Evolutionary conservation across 768 basidiomycete species (phyloP).

Genomic region (Suillus bovinus): DNA sequence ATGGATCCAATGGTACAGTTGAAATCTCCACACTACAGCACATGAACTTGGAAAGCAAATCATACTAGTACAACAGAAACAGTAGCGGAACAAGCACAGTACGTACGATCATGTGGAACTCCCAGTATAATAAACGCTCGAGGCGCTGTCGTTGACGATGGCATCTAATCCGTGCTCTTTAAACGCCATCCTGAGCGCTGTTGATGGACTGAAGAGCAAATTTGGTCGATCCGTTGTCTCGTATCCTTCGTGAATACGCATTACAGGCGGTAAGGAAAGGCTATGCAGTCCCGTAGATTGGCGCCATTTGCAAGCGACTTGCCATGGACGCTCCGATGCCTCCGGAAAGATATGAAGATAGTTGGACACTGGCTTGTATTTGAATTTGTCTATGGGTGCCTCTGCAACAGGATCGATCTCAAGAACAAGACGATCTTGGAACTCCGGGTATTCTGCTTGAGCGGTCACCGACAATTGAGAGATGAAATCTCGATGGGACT

Average conservation of each 20-base stretch:
- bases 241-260: not conserved
- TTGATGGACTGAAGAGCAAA: conserved; percentile 4
- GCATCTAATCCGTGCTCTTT: conserved; percentile 2
- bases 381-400: not conserved
- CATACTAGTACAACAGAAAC: not conserved
- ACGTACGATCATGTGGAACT: not conserved
- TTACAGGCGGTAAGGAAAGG: not conserved
- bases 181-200: conserved; percentile 5
- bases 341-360: conserved; percentile 7
- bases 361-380: not conserved
- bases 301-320: not conserved
- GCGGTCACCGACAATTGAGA: conserved; percentile 2
- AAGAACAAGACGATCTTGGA: conserved; percentile 1
- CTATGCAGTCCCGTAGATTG: not conserved
- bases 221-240: not conserved
- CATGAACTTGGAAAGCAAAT: not conserved
- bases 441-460: conserved; percentile 2
- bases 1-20: not conserved
- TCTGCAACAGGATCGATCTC: conserved; percentile 3
- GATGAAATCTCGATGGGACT: conserved; percentile 1
- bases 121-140: conserved; percentile 1
- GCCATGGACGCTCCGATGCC: conserved; percentile 2
- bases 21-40: not conserved
- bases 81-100: not conserved
- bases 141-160: not conserved